Base-by-base conservation (phyloP, 768 basidiomycete species). In the Pleurotus pulmonarius region DNA sequence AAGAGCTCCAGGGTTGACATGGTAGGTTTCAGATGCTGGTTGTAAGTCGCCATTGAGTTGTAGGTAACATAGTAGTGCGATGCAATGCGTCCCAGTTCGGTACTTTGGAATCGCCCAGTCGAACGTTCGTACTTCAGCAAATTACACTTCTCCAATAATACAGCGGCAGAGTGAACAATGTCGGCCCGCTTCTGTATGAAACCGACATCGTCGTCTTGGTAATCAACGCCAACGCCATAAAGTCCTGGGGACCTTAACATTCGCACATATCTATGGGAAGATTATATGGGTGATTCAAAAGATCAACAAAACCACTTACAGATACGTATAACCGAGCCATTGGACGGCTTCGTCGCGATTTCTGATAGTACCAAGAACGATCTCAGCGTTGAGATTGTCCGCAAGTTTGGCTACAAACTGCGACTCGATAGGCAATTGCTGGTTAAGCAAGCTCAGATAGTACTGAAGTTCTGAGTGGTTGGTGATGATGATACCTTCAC, bases 401-500 rank as follows among this genome's bases (percentile, higher is more conserved):
- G 93, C 91, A 61, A 99, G 76, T 69, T 90, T 94, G 37, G 85
- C 77, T 25, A 99, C 92, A 59, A 96, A 92, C 72, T 98, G 97
- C 13, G 85, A 87, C 73, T 99, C 97, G 67, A 99, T 99, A 0
- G 97, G 97, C 12, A 99, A 80, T 68, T 98, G 97, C 72, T 97
- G 94, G 65, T 98, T 98, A 77, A 97, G 75, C 72, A 98, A 76
- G 63, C 88, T 92, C 22, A 98, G 79, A 67, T 98, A 99, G 69
- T 98, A 99, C 70, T 98, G 97, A 41, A 99, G 79, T 69, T 99
- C 97, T 2, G 88, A 83, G 65, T 98, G 95, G 67, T 95, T 98
- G 41, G 97, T 99, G 73, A 98, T 98, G 70, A 99, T 97, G 65
- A 97, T 90, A 45, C 97, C 97, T 73, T 98, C 96, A 20, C 97